A percentile compares a stretch with the other conserved stretches of the same genome.
These are phyloP conservation scores for Paspalum notatum DNA, from an alignment of 176 grass and related monocot genomes.

Conservation along the genomic window DNA sequence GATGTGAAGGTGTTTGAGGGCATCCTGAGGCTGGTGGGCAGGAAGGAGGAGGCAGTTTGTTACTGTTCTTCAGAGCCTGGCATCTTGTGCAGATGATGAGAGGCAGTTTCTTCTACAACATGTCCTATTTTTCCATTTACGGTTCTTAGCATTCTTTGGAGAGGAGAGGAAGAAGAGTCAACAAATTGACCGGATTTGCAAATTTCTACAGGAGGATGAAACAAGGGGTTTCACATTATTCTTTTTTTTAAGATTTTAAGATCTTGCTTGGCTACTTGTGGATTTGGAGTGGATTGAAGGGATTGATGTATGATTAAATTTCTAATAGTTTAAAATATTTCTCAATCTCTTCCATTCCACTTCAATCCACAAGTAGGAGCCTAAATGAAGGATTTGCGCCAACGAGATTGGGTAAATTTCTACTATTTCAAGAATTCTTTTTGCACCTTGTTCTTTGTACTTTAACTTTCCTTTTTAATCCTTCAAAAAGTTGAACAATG, in stretches of 20 bases:
- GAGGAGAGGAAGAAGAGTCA: constrained; percentile 21
- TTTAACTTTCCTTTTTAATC: not conserved
- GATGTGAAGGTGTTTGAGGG: constrained; percentile 63
- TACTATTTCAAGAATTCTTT: constrained; percentile 24
- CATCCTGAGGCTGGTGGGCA: constrained; percentile 58
- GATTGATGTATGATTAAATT: too few species aligned
- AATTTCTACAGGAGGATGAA: not conserved
- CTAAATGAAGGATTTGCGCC: not conserved
- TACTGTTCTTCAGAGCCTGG: constrained; percentile 40
- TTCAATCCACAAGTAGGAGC: too few species aligned
- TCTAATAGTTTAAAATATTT: too few species aligned
- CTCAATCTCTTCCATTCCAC: too few species aligned
- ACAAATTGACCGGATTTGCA: not conserved
- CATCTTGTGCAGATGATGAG: constrained; percentile 56
- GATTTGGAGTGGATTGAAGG: too few species aligned
- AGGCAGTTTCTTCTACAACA: not conserved
- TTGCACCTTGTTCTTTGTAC: not conserved
- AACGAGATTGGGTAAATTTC: constrained; percentile 22
- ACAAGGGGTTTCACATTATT: constrained; percentile 13
- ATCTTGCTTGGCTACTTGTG: too few species aligned
- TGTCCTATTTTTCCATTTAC: constrained; percentile 21
- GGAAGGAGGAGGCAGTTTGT: constrained; percentile 42
- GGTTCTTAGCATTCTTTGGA: constrained; percentile 27
- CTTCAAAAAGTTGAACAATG: constrained; percentile 24
- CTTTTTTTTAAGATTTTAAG: constrained; percentile 15